Evolutionary conservation across 192 early-diverging fungal genomes (phyloP), one percentile per base, ranked within the genome.

Genomic region (Coemansia sp.): DNA sequence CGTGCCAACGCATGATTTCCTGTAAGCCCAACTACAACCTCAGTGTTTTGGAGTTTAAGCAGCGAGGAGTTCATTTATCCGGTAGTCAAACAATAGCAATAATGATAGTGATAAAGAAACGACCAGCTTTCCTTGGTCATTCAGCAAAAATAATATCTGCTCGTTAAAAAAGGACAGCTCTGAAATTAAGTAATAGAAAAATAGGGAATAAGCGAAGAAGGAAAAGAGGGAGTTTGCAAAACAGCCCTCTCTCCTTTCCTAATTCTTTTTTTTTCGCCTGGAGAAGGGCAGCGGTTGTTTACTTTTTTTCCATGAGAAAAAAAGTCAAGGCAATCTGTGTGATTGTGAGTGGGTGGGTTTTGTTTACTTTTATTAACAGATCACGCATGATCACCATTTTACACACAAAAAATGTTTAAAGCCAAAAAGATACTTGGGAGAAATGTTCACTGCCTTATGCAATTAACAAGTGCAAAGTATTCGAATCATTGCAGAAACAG

Each of bases 1-100:
- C 46, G 72, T 23, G 76, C 75, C 49, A 75, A 60, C 3, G 60
- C 66, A 12, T 82, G 70, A 41, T 53, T 63, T 23, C 79, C 79
- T 10, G 72, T 71, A 45, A 82, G 74, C 16, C 71, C 70, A 14
- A 76, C 71, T 35, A 73, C 62, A 1, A 75, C 79, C 66, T 82
- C 74, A 33, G 79, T 68, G 62, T 82, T 82, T 64, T 82, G 79
- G 26, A 82, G 71, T 38, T 71, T 73, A n/a, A 82, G 30, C 38
- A 53, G 52, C 2, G 72, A 64, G 21, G 65, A 57, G 33, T 66
- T 62, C 71, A 73, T 73, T 59, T 73, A 41, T 53, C 24, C 7
- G 24, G 49, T 52, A 21, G 7, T 52, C 23, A 26, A 24, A 52
- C 7, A 20, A 52, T 21, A 10, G 49, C 23, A 7, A 39, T 39